phyloP scores from a whole-genome alignment of 169 alveolate genomes.

The Plasmodium inui region DNA sequence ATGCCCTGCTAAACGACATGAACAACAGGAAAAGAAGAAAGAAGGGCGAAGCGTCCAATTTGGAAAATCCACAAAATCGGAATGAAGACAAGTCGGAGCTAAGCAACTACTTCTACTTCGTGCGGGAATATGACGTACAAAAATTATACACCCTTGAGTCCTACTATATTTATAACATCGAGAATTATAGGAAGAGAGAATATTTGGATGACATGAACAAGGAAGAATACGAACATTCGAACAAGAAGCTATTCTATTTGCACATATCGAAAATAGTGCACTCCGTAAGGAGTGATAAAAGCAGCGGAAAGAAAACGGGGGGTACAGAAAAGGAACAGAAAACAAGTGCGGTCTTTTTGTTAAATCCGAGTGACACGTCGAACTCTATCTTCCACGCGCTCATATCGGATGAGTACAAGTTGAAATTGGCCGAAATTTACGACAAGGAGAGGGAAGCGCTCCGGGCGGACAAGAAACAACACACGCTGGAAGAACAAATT shows the following conservation, averaged over 20 bases:
- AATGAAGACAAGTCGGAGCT: background rate
- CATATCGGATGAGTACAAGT: conserved; percentile 15
- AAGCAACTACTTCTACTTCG: background rate
- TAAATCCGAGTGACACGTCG: conserved; percentile 27
- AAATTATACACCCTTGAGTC: conserved; percentile 22
- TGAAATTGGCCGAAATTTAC: conserved; percentile 1
- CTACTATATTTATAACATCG: conserved; percentile 50
- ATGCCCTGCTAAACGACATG: background rate
- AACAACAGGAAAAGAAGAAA: background rate
- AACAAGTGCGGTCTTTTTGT: conserved; percentile 13
- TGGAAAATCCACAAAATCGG: background rate
- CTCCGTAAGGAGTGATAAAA: background rate
- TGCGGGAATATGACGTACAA: conserved; percentile 25
- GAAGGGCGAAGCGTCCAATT: background rate
- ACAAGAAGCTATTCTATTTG: conserved; percentile 28
- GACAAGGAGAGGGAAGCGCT: conserved; percentile 4
- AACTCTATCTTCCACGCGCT: conserved; percentile 44
- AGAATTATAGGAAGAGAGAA: conserved; percentile 37
- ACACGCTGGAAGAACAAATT: background rate
- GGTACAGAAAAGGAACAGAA: background rate
- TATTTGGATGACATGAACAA: conserved; percentile 15
- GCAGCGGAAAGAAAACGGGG: background rate
- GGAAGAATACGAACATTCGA: conserved; percentile 35
- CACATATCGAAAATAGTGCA: conserved; percentile 36
- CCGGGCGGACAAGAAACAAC: background rate